A percentile compares a stretch with the other conserved stretches of the same genome.
Evolutionary conservation across 176 grass and related monocot genomes (phyloP).

Genomic region (Panicum miliaceum): DNA sequence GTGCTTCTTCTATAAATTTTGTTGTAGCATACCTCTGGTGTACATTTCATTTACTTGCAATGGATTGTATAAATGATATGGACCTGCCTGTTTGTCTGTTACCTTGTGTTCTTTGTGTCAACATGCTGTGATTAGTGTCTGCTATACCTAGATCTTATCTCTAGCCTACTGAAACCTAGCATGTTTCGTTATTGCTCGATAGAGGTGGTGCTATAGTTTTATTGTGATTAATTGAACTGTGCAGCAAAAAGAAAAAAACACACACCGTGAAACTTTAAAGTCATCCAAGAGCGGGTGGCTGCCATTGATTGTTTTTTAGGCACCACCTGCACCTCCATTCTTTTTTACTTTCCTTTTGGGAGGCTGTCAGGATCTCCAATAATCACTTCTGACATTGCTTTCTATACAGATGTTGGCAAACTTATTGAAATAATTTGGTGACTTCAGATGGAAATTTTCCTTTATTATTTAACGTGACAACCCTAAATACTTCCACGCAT

Average conservation of each 20-base stretch:
- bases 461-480: background rate
- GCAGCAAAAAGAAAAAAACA: constrained; percentile 20
- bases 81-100: background rate
- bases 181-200: background rate
- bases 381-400: background rate
- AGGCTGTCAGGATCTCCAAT: background rate
- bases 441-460: background rate
- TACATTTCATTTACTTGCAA: constrained; percentile 10
- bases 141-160: background rate
- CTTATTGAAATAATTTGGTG: background rate
- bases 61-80: constrained; percentile 35
- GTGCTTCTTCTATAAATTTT: constrained; percentile 29
- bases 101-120: background rate
- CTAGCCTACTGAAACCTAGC: constrained; percentile 18
- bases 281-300: constrained; percentile 5
- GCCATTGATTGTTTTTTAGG: background rate
- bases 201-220: background rate
- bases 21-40: background rate
- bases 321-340: background rate
- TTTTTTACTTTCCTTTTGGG: background rate
- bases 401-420: background rate
- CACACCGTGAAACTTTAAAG: too few relatives aligned
- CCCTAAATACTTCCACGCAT: background rate
- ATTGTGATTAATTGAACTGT: constrained; percentile 15
- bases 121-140: background rate